These are phyloP conservation scores for Apiotrichum siamense DNA, from an alignment of 1,284 basidiomycete genomes.

Conservation along the genomic window DNA sequence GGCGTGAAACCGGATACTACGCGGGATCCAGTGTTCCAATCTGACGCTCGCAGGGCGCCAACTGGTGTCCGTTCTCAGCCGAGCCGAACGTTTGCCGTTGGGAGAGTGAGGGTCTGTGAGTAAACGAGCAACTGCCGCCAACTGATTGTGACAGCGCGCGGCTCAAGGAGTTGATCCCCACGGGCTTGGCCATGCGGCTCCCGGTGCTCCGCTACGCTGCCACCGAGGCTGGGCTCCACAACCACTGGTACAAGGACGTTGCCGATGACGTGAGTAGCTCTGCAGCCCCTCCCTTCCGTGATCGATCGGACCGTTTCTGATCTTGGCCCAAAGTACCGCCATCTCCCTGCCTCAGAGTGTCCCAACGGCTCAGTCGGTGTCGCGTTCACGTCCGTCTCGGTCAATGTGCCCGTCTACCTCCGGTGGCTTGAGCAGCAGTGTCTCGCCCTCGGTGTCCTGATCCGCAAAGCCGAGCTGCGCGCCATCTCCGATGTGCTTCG, in stretches of 20 bases:
- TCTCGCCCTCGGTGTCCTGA: conserved; percentile 12
- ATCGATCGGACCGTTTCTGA: no score
- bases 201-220: conserved; percentile 18
- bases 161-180: conserved; percentile 15
- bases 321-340: conserved; percentile 15
- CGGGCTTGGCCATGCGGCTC: conserved; percentile 19
- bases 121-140: neutral
- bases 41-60: conserved; percentile 7
- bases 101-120: conserved; percentile 18
- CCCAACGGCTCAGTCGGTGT: conserved; percentile 16
- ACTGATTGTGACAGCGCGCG: neutral
- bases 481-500: conserved; percentile 7
- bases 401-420: conserved; percentile 18
- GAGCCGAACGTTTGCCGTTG: conserved; percentile 7
- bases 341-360: conserved; percentile 9
- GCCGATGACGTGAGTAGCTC: conserved; percentile 5
- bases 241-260: conserved; percentile 19
- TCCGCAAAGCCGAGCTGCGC: conserved; percentile 4
- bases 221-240: conserved; percentile 17
- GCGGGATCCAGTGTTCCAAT: neutral
- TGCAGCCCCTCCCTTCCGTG: no score
- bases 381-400: conserved; percentile 16
- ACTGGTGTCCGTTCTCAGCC: conserved; percentile 13
- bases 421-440: conserved; percentile 18
- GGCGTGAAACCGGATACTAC: no score